phyloP scores from a whole-genome alignment of 1,284 basidiomycete genomes.

The Vanrija sp. region DNA sequence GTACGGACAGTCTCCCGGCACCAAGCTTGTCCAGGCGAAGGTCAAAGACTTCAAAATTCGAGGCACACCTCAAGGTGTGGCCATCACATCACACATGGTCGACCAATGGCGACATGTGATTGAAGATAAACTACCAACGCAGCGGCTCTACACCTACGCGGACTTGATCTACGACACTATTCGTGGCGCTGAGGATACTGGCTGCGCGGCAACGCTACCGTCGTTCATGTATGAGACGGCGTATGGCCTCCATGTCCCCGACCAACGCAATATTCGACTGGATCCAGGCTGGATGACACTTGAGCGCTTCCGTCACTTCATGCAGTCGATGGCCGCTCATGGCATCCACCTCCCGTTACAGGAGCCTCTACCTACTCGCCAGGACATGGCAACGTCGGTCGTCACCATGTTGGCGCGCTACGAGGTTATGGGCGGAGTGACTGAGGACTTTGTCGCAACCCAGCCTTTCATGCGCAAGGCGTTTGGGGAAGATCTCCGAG shows the following conservation, averaged over 20 bases:
- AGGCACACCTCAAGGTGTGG: constrained; percentile 18
- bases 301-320: constrained; percentile 39
- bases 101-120: constrained; percentile 16
- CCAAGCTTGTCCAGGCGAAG: constrained; percentile 10
- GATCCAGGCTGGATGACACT: constrained; percentile 41
- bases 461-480: constrained; percentile 31
- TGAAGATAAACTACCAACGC: background rate
- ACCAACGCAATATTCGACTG: constrained; percentile 34
- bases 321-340: constrained; percentile 6
- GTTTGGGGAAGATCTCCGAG: constrained; percentile 18
- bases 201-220: constrained; percentile 20
- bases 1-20: background rate
- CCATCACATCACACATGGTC: constrained; percentile 11
- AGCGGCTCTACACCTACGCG: background rate
- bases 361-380: background rate
- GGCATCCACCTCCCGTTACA: no score
- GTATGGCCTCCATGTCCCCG: constrained; percentile 41
- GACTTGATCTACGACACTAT: constrained; percentile 26
- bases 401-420: constrained; percentile 19
- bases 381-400: constrained; percentile 20
- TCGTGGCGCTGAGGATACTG: constrained; percentile 9
- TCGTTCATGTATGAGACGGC: constrained; percentile 31
- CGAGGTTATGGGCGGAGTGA: constrained; percentile 25
- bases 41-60: constrained; percentile 5
- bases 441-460: constrained; percentile 21